Base-by-base conservation (phyloP, 1,139 yeast genomes). In the Kodamaea arcana region DNA sequence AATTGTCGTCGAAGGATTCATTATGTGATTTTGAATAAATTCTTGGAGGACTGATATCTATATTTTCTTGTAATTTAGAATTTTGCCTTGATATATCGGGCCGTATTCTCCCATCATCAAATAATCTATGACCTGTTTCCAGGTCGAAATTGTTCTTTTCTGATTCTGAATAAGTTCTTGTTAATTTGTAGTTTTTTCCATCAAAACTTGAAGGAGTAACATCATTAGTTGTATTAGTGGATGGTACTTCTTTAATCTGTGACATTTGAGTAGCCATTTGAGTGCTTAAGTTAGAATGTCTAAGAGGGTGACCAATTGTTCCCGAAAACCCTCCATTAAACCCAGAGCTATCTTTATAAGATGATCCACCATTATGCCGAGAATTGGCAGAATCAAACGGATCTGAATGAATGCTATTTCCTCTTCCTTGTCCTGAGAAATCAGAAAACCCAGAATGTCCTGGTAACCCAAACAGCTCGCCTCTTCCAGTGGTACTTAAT, bases 101-200 rank as follows among this genome's bases (percentile, higher is more conserved):
- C 35, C 78, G 54, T 35, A 70, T 69, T 26, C 59, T 58, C 17
- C 73, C 76, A 48, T 73, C 80, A 45, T 71, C 74, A 44, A 50
- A 70, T 37, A 72, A 52, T 34, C 79, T 50, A 41, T 69, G 72
- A 10, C 80, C 80, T 4, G 75, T 69, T 32, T 66, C 65, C 42
- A 56, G 60, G 47, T 74, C 76, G 49, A 74, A 77, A 43, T 75
- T 73, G 33, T 69, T 67, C 37, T 69, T 67, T 44, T 77, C 82
- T 10, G 72, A 68, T 41, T 76, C 83, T 3, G 83, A 76, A 47
- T 71, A 76, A 0, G 78, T 72, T 41, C 80, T 60, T 2, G 72
- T 56, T 31, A 72, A 48, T 40, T 52, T 53, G 33, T 52, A 55
- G 30, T 48, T 50, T 21, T 42, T 34, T 31, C 33, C 27, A 24